phyloP scores from a whole-genome alignment of 2,329 filamentous ascomycete species.

The Colletotrichum zoysiae region DNA sequence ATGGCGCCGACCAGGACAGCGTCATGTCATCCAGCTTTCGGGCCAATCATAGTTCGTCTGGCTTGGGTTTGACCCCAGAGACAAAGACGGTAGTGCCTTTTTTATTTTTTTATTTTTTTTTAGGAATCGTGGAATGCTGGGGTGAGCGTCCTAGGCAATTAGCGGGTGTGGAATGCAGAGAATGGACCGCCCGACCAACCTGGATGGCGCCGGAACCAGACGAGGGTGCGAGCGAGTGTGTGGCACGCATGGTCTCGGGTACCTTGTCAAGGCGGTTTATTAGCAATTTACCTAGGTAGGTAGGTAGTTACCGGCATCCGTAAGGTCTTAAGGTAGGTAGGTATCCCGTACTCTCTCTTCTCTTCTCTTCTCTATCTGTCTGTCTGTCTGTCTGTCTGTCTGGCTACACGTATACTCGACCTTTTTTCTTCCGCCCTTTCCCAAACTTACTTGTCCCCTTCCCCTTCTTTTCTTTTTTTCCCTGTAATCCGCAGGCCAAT shows the following conservation, averaged over 20 bases:
- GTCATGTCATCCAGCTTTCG: slow-evolving; percentile 10
- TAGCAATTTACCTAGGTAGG: too few relatives aligned
- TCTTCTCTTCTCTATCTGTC: not conserved
- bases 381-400: not conserved
- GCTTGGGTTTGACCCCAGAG: not conserved
- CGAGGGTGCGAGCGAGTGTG: slow-evolving; percentile 7
- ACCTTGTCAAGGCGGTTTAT: slow-evolving; percentile 32
- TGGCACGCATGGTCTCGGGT: slow-evolving; percentile 24
- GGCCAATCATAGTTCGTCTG: slow-evolving; percentile 17
- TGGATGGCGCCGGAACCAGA: slow-evolving; percentile 14
- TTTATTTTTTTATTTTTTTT: not conserved
- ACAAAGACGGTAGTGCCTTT: not conserved
- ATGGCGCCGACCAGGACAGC: not conserved
- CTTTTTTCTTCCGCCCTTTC: not conserved
- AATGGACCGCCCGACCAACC: not conserved
- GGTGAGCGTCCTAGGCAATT: not conserved
- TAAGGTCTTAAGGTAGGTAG: not conserved
- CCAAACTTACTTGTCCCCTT: not conserved
- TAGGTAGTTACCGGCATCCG: not conserved
- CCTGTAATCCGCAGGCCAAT: slow-evolving; percentile 1
- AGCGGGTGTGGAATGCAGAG: slow-evolving; percentile 7
- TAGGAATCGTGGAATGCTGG: slow-evolving; percentile 27
- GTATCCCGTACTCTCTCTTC: too few relatives aligned
- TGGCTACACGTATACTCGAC: not conserved
- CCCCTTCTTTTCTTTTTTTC: not conserved